Evolutionary conservation across 2,329 filamentous ascomycete genomes (phyloP), one percentile per base, ranked within the genome.

Genomic region (Elsinoe necatrix): DNA sequence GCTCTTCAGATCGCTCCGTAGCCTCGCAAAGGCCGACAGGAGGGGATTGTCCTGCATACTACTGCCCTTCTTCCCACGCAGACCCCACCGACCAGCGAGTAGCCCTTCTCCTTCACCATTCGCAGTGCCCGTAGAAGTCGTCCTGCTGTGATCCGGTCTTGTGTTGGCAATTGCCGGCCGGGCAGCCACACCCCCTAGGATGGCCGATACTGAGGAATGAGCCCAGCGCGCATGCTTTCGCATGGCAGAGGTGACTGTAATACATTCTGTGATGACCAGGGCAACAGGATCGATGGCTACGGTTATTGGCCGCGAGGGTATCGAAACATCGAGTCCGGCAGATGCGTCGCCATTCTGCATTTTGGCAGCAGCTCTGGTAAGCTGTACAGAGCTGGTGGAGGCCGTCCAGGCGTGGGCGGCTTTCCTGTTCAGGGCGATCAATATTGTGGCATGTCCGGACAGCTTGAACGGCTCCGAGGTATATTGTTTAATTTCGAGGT

Each of bases 21-120:
- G 74, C 65, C 89, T 87, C 52, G 91, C 89, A 74, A 98, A 98
- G 12, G 89, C 92, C 61, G 90, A 87, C 76, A 98, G 95, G 65
- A 98, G 79, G 37, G 93, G 93, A 66, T 97, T 95, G 72, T 97
- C 93, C 73, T 96, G 90, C 80, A 96, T 87, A 75, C 89, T 95
- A 77, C 92, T 95, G 54, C 91, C 92, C 73, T 90, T 95, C 80
- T 95, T 95, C 31, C 92, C 93, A 59, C 93, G 80, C 59, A 97
- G 73, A 0, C 93, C 92, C 93, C 93, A 98, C 72, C 92, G 80
- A 68, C 90, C 95, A 31, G 86, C 83, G 59, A 90, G 75, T 16
- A 57, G 50, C 42, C 57, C 59, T n/a, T 29, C 55, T 6, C 58
- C 56, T 21, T 59, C 58, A 16, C 47, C 59, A n/a, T 43, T 41